A percentile compares a stretch with the other conserved stretches of the same genome.
These are phyloP conservation scores for Aspergillus sp. DNA, from an alignment of 2,329 filamentous ascomycete genomes.

Conservation along the genomic window DNA sequence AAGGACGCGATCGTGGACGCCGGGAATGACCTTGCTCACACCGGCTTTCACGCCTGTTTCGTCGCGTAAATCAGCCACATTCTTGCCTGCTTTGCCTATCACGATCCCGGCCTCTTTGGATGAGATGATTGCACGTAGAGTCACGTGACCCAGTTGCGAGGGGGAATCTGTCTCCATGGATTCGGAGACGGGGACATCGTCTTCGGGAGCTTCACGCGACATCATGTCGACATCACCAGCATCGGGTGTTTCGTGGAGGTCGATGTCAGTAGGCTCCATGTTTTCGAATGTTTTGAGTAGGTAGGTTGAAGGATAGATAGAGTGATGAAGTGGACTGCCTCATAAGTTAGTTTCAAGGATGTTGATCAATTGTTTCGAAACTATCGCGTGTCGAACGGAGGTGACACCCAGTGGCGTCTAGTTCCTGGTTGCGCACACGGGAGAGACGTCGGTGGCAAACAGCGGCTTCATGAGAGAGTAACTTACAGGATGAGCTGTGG, in stretches of 20 bases:
- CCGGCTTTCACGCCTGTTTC: slow-evolving; percentile 98
- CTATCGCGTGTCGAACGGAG: slow-evolving; percentile 14
- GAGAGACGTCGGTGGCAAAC: background rate
- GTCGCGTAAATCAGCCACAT: slow-evolving; percentile 94
- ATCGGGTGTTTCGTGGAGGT: slow-evolving; percentile 59
- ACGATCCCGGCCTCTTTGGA: slow-evolving; percentile 99
- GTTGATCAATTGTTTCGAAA: background rate
- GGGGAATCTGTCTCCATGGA: too few relatives aligned
- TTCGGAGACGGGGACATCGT: slow-evolving; percentile 49
- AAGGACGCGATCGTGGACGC: slow-evolving; percentile 94
- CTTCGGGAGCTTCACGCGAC: slow-evolving; percentile 28
- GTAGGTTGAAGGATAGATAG: background rate
- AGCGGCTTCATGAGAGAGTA: background rate
- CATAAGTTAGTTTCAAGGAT: background rate
- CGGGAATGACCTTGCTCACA: slow-evolving; percentile 97
- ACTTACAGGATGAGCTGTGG: background rate
- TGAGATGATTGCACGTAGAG: slow-evolving; percentile 94
- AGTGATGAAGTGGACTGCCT: background rate
- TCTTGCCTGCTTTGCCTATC: slow-evolving; percentile 98
- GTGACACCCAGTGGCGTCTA: slow-evolving; percentile 1
- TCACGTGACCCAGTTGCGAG: slow-evolving; percentile 56
- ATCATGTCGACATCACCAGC: slow-evolving; percentile 52
- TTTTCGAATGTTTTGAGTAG: slow-evolving; percentile 23
- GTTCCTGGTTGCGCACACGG: background rate
- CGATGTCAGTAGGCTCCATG: slow-evolving; percentile 68